Base-by-base conservation (phyloP, 306 rosid species). In the Hippophae gyantsensis region DNA sequence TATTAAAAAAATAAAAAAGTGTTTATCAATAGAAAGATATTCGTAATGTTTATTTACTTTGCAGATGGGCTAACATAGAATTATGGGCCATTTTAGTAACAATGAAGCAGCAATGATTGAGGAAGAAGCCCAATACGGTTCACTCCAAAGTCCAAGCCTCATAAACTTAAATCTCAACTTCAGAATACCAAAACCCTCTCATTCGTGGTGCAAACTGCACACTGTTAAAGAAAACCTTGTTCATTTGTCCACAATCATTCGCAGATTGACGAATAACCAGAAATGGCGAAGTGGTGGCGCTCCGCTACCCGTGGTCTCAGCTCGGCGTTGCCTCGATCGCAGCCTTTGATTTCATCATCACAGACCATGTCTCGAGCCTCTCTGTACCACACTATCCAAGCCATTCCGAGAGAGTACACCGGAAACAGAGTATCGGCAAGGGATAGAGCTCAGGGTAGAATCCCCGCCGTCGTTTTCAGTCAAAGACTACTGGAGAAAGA, bases 211-310 rank as follows among this genome's bases (percentile, higher is more conserved):
- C 23, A 18, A 18, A 18, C 23, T 18, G 23, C 23, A 18, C 23
- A 18, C 23, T 18, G 23, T 18, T 18, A 18, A 18, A 18, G 23
- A 18, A 18, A 18, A 18, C 23, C 23, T 18, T 18, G 23, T 18
- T 18, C 23, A 18, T 18, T 18, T 18, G 23, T 18, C 23, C 23
- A 1, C 23, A 18, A 32, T 32, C 38, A 13, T 49, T 63, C 13
- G 44, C 48, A 3, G 50, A 6, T 8, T 7, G 5, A 12, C 52
- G n/a, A 52, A 13, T 32, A 32, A 32, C 18, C 56, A 3, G 52
- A 65, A 57, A 90, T 90, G 98, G 83, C 76, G 57, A 72, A 63
- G 13, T 80, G 92, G 94, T 82, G 87, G 86, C 95, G 89, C 76
- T 70, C 87, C 69, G 70, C 80, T 69, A 76, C 69, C 60, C 64